Percentiles rank a stretch among this genome's conserved stretches.
These are phyloP conservation scores for Nasturtium officinale DNA, from an alignment of 345 rosid species.

Conservation along the genomic window DNA sequence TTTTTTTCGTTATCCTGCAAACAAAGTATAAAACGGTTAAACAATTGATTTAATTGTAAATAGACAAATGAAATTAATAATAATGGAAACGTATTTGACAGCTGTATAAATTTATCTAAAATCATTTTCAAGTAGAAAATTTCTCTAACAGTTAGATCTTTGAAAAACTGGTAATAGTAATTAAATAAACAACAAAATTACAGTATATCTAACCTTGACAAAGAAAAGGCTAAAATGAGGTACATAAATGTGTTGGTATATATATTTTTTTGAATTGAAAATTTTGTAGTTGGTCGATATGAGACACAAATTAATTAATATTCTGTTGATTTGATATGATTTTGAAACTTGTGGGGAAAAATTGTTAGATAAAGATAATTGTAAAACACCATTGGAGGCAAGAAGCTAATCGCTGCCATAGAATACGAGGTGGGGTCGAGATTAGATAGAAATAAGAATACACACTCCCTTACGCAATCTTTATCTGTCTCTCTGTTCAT, in stretches of 20 bases:
- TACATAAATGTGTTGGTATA: background rate
- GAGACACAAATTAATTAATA: background rate
- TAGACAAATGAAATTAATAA: background rate
- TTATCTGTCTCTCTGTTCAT: conserved; percentile 35
- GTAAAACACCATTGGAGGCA: conserved; percentile 35
- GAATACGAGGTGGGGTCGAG: conserved; percentile 26
- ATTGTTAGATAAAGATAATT: background rate
- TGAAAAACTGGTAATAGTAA: background rate
- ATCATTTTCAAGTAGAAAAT: background rate
- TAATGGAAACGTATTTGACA: background rate
- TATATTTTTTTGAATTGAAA: no score
- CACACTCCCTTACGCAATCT: conserved; percentile 30
- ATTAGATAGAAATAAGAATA: conserved; percentile 17
- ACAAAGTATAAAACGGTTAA: background rate
- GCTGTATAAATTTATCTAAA: background rate
- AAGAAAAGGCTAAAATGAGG: no score
- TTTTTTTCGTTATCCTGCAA: background rate
- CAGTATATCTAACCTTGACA: no score
- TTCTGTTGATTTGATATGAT: conserved; percentile 24
- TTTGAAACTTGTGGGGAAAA: background rate
- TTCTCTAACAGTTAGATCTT: background rate
- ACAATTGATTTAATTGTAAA: background rate
- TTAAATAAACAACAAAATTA: background rate
- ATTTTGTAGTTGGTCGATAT: conserved; percentile 30
- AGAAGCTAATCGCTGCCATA: conserved; percentile 36